These are phyloP conservation scores for Nicotiana paniculata DNA, from an alignment of 257 asterid species.

Conservation along the genomic window DNA sequence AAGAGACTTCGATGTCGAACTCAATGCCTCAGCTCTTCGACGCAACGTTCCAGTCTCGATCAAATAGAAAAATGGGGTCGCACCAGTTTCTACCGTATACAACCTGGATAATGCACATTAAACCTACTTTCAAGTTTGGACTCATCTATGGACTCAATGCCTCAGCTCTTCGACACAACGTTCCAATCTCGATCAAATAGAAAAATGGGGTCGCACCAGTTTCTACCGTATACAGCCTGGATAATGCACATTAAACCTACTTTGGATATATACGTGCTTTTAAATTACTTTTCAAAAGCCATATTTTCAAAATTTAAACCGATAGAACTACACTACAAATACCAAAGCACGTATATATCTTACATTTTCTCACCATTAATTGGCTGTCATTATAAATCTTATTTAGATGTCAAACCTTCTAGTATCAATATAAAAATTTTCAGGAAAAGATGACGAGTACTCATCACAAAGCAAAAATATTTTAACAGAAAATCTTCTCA, in stretches of 20 bases:
- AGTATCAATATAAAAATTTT: not conserved
- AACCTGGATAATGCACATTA: not conserved
- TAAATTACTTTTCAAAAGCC: not conserved
- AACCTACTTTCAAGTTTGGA: not conserved
- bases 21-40: too few species aligned
- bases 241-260: not conserved
- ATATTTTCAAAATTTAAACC: not conserved
- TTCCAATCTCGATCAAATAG: too few species aligned
- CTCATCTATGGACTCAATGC: not conserved
- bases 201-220: too few species aligned
- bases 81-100: too few species aligned
- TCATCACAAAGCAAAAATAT: not conserved
- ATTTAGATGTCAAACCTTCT: not conserved
- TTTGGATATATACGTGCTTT: not conserved
- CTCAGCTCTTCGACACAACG: too few species aligned
- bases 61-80: too few species aligned
- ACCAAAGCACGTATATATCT: not conserved
- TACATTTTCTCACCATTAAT: not conserved
- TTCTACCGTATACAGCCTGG: not conserved
- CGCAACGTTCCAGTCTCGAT: too few species aligned
- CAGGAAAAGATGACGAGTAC: not conserved
- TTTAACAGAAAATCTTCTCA: conserved; percentile 1
- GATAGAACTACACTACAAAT: not conserved
- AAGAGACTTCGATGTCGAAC: too few species aligned
- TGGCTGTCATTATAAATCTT: not conserved